A percentile compares a stretch with the other conserved stretches of the same genome.
These are phyloP conservation scores for Dendrobium huoshanense DNA, from an alignment of 106 monocot species.

Conservation along the genomic window DNA sequence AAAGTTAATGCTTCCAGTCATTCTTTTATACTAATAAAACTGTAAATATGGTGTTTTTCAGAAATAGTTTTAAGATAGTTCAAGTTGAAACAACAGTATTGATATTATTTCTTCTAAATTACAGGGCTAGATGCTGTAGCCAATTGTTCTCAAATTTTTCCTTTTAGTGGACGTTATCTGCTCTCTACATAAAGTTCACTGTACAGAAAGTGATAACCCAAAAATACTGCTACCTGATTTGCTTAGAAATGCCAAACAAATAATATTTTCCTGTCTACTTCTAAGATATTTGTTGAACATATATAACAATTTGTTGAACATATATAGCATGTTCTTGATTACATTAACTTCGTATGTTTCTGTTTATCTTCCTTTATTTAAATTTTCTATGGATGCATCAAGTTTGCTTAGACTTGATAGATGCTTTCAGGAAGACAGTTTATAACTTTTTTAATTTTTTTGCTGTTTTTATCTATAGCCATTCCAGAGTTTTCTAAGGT, in stretches of 20 bases:
- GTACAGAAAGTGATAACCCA: neutral
- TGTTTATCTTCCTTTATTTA: neutral
- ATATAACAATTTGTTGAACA: neutral
- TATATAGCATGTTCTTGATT: constrained; percentile 2
- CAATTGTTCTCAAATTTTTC: no score
- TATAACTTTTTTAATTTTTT: neutral
- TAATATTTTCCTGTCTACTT: neutral
- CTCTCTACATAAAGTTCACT: neutral
- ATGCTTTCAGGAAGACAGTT: neutral
- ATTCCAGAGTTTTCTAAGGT: constrained; percentile 49
- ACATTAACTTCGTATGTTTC: neutral
- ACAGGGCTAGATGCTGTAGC: no score
- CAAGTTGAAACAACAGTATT: no score
- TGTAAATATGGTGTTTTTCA: no score
- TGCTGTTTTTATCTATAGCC: constrained; percentile 3
- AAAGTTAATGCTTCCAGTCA: no score
- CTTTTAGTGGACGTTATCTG: neutral
- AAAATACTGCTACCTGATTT: neutral
- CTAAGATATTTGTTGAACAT: neutral
- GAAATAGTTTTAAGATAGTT: no score
- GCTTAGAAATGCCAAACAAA: neutral
- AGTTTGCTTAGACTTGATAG: neutral
- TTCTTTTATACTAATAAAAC: no score
- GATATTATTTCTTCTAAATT: no score
- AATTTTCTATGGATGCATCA: neutral